These are phyloP conservation scores for Morella rubra DNA, from an alignment of 306 rosid genomes.

Conservation along the genomic window DNA sequence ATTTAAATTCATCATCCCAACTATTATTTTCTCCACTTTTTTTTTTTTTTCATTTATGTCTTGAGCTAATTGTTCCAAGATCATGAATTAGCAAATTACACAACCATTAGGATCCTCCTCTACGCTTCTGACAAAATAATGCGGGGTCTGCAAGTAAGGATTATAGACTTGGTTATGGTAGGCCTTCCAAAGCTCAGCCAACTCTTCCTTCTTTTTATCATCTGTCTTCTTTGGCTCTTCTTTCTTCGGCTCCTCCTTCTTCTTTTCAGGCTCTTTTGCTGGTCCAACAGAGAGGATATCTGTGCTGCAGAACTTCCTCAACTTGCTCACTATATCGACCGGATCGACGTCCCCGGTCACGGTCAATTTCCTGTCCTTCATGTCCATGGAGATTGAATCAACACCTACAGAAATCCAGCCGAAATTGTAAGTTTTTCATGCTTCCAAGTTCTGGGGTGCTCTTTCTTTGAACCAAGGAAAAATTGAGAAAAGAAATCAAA, in stretches of 20 bases:
- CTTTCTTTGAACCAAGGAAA: background rate
- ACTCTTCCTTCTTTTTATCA: slow-evolving; percentile 24
- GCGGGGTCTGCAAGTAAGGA: slow-evolving; percentile 8
- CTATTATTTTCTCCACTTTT: background rate
- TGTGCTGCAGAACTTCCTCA: slow-evolving; percentile 54
- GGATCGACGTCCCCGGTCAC: slow-evolving; percentile 68
- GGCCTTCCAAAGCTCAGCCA: slow-evolving; percentile 7
- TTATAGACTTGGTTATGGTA: background rate
- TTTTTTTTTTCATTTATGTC: slow-evolving; percentile 9
- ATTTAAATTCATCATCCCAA: background rate
- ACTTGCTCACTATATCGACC: slow-evolving; percentile 44
- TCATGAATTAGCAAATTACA: slow-evolving; percentile 48
- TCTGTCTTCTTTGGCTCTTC: slow-evolving; percentile 41
- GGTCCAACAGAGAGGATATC: slow-evolving; percentile 74
- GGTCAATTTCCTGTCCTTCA: slow-evolving; percentile 66
- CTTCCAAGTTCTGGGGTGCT: background rate
- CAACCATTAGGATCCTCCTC: slow-evolving; percentile 68
- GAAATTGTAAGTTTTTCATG: background rate
- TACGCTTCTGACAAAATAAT: slow-evolving; percentile 26
- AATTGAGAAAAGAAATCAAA: too few relatives aligned
- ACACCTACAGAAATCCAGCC: slow-evolving; percentile 47
- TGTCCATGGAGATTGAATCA: slow-evolving; percentile 60
- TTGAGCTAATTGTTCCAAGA: background rate
- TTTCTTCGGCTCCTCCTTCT: slow-evolving; percentile 48
- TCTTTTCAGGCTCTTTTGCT: slow-evolving; percentile 52